These are phyloP conservation scores for Aspergillus phoenicis DNA, from an alignment of 2,329 filamentous ascomycete genomes.

Conservation along the genomic window DNA sequence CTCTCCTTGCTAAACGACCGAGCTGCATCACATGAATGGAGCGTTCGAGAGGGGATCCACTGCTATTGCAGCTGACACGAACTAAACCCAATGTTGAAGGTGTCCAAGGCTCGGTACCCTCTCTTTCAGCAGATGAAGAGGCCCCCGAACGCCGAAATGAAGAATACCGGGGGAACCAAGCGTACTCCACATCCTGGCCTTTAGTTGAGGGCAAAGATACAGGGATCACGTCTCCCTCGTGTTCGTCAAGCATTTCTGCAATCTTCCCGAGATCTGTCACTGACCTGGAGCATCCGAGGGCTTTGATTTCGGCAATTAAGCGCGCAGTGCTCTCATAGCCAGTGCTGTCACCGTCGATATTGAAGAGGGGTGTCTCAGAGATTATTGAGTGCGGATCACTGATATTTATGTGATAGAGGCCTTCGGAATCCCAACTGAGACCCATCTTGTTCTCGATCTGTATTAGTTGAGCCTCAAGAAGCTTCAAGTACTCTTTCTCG, in stretches of 20 bases:
- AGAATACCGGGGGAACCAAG: conserved; percentile 39
- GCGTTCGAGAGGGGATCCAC: conserved; percentile 26
- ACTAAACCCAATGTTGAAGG: conserved; percentile 38
- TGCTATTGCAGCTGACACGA: conserved; percentile 26
- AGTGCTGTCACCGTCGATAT: conserved; percentile 28
- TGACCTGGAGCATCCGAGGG: conserved; percentile 37
- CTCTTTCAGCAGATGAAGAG: conserved; percentile 6
- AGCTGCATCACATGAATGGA: conserved; percentile 41
- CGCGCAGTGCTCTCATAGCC: conserved; percentile 29
- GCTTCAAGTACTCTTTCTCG: conserved; percentile 22
- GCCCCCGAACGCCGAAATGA: conserved; percentile 34
- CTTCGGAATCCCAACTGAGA: conserved; percentile 29
- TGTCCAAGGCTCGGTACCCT: conserved; percentile 19
- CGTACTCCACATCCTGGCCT: conserved; percentile 24
- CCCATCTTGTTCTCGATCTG: conserved; percentile 37
- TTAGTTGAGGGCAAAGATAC: conserved; percentile 17
- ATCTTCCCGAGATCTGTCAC: conserved; percentile 28
- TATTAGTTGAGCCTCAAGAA: conserved; percentile 32
- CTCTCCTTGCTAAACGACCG: conserved; percentile 35
- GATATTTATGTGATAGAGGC: conserved; percentile 23
- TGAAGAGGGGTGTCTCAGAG: conserved; percentile 27
- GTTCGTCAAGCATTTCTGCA: conserved; percentile 37
- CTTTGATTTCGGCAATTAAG: conserved; percentile 30
- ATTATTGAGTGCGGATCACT: conserved; percentile 19
- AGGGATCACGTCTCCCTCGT: conserved; percentile 34